Evolutionary conservation across 192 early-diverging fungal genomes (phyloP).

Genomic region (Backusella tarrabulga): DNA sequence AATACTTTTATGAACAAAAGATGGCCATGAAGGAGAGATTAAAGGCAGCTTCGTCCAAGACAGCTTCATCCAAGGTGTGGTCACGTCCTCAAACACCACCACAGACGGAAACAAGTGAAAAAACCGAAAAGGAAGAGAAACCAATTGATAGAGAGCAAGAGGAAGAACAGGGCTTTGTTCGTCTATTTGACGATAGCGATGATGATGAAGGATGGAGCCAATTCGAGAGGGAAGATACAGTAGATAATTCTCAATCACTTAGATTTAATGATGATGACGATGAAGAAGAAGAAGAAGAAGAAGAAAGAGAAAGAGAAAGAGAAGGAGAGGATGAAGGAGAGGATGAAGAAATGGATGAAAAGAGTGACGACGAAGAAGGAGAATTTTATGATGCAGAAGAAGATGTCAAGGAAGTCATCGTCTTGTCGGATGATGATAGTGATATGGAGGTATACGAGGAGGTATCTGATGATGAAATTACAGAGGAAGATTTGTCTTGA

Average conservation of each 20-base stretch:
- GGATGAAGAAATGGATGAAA: constrained; percentile 10
- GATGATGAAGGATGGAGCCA: constrained; percentile 23
- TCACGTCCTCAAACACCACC: background rate
- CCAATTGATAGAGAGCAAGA: background rate
- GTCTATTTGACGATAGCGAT: constrained; percentile 30
- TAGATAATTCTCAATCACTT: constrained; percentile 23
- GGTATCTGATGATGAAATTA: background rate
- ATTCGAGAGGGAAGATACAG: constrained; percentile 30
- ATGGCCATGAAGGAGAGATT: background rate
- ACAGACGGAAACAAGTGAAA: constrained; percentile 13
- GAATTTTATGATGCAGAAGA: constrained; percentile 1
- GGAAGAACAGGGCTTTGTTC: constrained; percentile 34
- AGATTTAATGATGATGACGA: constrained; percentile 36
- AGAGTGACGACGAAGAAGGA: background rate
- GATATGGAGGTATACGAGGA: constrained; percentile 10
- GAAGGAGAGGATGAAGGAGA: background rate
- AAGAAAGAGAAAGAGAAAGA: background rate
- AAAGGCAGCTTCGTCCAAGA: background rate
- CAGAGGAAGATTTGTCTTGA: background rate
- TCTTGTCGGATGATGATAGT: constrained; percentile 8
- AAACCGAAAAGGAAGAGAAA: background rate
- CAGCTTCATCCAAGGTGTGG: constrained; percentile 19
- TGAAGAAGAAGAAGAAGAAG: constrained; percentile 35
- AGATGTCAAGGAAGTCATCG: constrained; percentile 23
- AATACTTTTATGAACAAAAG: background rate